Evolutionary conservation across 2,329 filamentous ascomycete species (phyloP).

Genomic region (Hymenoscyphus repandus): DNA sequence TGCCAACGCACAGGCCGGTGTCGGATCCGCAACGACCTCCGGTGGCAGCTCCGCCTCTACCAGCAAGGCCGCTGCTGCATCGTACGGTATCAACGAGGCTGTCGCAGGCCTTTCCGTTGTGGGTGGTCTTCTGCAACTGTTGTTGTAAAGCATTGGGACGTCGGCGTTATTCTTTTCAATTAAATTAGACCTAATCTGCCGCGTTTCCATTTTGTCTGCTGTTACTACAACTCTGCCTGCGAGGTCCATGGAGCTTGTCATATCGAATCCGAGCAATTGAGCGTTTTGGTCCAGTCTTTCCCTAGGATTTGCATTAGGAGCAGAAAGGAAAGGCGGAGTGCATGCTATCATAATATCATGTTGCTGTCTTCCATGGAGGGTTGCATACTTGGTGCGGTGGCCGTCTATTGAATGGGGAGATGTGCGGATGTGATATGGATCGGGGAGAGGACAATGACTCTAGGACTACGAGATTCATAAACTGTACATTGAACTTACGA

Average conservation of each 20-base stretch:
- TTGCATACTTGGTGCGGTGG: conserved; percentile 14
- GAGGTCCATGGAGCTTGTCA: conserved; percentile 15
- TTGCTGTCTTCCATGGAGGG: conserved; percentile 2
- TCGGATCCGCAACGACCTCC: conserved; percentile 29
- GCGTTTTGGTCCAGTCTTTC: conserved; percentile 17
- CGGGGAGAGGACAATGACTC: conserved; percentile 11
- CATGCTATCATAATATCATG: conserved; percentile 8
- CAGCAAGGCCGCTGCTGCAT: conserved; percentile 34
- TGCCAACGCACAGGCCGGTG: conserved; percentile 23
- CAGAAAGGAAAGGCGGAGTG: neutral
- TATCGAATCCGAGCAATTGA: conserved; percentile 18
- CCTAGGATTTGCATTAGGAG: conserved; percentile 1
- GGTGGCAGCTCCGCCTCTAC: conserved; percentile 26
- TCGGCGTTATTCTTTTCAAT: conserved; percentile 32
- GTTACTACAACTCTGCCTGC: conserved; percentile 15
- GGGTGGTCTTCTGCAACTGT: conserved; percentile 39
- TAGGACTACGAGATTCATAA: conserved; percentile 24
- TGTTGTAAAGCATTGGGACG: conserved; percentile 38
- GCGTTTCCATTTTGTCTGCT: conserved; percentile 29
- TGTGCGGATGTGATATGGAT: conserved; percentile 1
- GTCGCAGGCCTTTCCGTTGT: conserved; percentile 38
- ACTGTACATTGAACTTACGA: conserved; percentile 25
- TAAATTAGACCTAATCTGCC: conserved; percentile 33
- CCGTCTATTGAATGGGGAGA: conserved; percentile 4
- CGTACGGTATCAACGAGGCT: conserved; percentile 33